These are phyloP conservation scores for Aspergillus sp. DNA, from an alignment of 2,329 filamentous ascomycete species.

Conservation along the genomic window DNA sequence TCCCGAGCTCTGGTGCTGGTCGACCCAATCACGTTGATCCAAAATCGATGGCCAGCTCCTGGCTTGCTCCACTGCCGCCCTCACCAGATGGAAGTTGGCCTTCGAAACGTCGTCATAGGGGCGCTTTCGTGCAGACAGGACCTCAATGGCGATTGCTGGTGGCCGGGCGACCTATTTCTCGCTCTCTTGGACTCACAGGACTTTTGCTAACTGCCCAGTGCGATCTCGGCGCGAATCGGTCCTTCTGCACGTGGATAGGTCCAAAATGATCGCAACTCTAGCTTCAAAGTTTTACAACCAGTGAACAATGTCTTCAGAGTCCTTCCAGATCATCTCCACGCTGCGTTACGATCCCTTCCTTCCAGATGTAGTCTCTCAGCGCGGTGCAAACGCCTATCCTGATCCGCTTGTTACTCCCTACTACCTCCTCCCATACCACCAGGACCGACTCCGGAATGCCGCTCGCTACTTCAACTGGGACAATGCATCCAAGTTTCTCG, in stretches of 20 bases:
- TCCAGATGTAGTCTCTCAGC: slow-evolving; percentile 29
- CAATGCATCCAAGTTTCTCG: slow-evolving; percentile 30
- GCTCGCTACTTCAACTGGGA: slow-evolving; percentile 52
- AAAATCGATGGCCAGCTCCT: slow-evolving; percentile 16
- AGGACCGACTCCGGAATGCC: slow-evolving; percentile 70
- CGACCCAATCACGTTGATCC: slow-evolving; percentile 32
- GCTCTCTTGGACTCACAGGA: background rate
- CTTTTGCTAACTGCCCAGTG: background rate
- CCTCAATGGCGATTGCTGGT: background rate
- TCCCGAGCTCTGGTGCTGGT: slow-evolving; percentile 24
- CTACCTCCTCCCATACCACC: slow-evolving; percentile 78
- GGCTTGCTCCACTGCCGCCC: slow-evolving; percentile 16
- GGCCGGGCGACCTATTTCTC: background rate
- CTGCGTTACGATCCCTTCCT: slow-evolving; percentile 69
- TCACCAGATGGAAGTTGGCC: slow-evolving; percentile 4
- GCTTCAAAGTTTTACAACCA: slow-evolving; percentile 3
- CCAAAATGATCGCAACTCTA: slow-evolving; percentile 7
- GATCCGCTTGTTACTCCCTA: slow-evolving; percentile 56
- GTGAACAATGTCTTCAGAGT: slow-evolving; percentile 23
- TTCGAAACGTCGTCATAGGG: background rate
- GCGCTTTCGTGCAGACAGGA: background rate
- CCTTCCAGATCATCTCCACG: slow-evolving; percentile 67
- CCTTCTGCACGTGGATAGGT: slow-evolving; percentile 6
- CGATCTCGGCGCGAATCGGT: slow-evolving; percentile 3
- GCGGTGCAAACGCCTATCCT: slow-evolving; percentile 35